Conservation (phyloP, 495 filamentous ascomycete species). For the Penicillium subrubescens region DNA sequence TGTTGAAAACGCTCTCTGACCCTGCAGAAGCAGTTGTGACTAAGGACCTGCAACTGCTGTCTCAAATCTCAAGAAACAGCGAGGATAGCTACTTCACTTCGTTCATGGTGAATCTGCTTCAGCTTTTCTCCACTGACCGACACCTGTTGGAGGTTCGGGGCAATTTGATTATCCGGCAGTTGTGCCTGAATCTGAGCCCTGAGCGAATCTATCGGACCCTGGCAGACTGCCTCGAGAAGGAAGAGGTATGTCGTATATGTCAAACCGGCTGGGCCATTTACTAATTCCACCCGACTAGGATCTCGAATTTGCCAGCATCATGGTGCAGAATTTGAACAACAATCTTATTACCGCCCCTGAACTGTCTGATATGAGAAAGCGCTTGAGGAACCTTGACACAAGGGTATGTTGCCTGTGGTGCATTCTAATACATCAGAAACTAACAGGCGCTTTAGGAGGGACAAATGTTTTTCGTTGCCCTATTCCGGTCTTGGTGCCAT, state of each 20-base stretch:
- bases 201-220: conserved; percentile 96
- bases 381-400: conserved; percentile 86
- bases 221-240: conserved; percentile 95
- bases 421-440: neutral
- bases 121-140: conserved; percentile 92
- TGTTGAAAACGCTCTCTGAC: conserved; percentile 95
- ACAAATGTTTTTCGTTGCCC: conserved; percentile 89
- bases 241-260: conserved; percentile 60
- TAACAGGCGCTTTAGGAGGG: conserved; percentile 64
- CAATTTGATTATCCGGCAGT: conserved; percentile 93
- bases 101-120: conserved; percentile 96
- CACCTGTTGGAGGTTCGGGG: conserved; percentile 88
- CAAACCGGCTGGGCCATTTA: neutral
- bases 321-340: conserved; percentile 99
- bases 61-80: conserved; percentile 93
- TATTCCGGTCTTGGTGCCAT: conserved; percentile 98
- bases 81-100: conserved; percentile 96
- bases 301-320: conserved; percentile 97
- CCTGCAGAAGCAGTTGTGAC: conserved; percentile 95
- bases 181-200: conserved; percentile 88
- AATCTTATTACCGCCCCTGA: conserved; percentile 98
- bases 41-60: conserved; percentile 89
- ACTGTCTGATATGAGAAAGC: conserved; percentile 84
- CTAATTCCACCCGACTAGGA: conserved; percentile 52
- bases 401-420: conserved; percentile 52